phyloP scores from a whole-genome alignment of 306 rosid genomes.

The Gillenia trifoliata region DNA sequence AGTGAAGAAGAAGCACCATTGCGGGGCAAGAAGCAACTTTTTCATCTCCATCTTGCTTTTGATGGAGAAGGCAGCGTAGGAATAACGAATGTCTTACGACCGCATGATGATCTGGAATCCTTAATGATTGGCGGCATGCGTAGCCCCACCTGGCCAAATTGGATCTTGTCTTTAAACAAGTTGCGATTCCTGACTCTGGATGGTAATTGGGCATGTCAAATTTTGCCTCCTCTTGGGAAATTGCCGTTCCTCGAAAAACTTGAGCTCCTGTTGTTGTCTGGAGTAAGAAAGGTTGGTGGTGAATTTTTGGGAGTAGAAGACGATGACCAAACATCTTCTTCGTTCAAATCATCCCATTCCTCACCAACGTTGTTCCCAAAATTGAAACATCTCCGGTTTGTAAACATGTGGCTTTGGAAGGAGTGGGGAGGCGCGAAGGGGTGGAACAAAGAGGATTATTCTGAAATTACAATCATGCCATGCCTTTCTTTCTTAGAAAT shows the following conservation, averaged over 20 bases:
- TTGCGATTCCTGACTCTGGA: neutral
- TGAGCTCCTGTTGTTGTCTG: too few species aligned
- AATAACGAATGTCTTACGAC: neutral
- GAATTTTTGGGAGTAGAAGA: too few species aligned
- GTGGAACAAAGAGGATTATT: too few species aligned
- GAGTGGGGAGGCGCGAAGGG: too few species aligned
- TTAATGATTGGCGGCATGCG: neutral
- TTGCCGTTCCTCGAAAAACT: neutral
- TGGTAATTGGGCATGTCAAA: rapidly evolving
- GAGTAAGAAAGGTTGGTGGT: too few species aligned
- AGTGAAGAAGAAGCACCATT: neutral
- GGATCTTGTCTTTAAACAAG: neutral
- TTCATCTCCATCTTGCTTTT: neutral
- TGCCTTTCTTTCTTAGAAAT: too few species aligned
- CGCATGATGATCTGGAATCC: neutral
- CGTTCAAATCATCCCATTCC: too few species aligned
- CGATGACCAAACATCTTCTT: neutral
- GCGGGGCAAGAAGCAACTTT: neutral
- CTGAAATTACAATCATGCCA: too few species aligned
- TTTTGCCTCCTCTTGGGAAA: neutral
- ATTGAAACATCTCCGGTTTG: too few species aligned
- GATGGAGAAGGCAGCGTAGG: neutral
- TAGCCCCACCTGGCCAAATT: neutral
- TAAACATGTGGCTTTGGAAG: too few species aligned
- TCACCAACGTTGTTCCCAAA: too few species aligned